Evolutionary conservation across 2,329 filamentous ascomycete species (phyloP), one percentile per base, ranked within the genome.

Genomic region (Alternaria ventricosa): DNA sequence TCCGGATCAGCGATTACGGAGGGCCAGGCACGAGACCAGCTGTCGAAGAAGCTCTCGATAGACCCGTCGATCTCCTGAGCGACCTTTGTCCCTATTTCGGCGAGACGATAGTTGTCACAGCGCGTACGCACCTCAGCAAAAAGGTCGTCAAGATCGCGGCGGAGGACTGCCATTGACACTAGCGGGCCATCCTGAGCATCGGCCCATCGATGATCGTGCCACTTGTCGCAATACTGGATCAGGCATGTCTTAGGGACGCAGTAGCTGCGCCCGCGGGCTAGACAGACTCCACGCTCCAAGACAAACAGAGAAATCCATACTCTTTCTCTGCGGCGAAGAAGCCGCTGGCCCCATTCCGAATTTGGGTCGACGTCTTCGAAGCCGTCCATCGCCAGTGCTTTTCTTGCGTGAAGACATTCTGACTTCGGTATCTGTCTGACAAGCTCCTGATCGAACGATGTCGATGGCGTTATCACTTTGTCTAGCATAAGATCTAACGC

Each of bases 221-320:
- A 93, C 8, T 84, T 83, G 66, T 93, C 90, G 68, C 90, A 92
- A 51, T 88, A 86, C 65, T 88, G 87, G 20, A 93, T 84, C 0
- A 91, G 82, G 1, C 87, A 85, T 1, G 90, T 91, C 54, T 89
- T 83, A 0, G 90, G 90, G 0, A 92, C 86, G 0, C 88, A 89
- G 70, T 90, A 92, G 22, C 85, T 89, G 66, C 90, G 83, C 7
- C 90, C 90, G 60, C 90, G 86, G 0, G 90, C 90, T 7, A 93
- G 79, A 50, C 90, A 92, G 73, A 92, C 90, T 83, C 90, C 90
- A 78, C 90, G 83, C 72, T 93, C 90, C 1, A 93, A 84, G 0
- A 92, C 90, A 73, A 92, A 93, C 1, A 93, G 78, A 0, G 90
- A 87, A 60, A 93, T 84, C 90, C 90, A 93, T 8, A 88, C 87